Evolutionary conservation across 2,329 filamentous ascomycete genomes (phyloP).

Genomic region (Paracoccidioides brasiliensis): DNA sequence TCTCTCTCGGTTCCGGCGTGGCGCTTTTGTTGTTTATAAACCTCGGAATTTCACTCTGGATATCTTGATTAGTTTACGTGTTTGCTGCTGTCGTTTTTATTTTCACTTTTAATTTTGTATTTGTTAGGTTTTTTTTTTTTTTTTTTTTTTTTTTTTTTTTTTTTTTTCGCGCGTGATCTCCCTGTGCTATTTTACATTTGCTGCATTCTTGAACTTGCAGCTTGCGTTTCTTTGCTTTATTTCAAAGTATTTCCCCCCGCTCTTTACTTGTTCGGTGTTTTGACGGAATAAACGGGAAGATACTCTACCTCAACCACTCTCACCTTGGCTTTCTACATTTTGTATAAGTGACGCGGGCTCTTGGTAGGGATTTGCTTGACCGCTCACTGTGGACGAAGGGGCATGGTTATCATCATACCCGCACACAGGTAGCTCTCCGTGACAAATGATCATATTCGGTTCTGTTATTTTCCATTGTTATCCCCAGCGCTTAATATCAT

Average conservation of each 20-base stretch:
- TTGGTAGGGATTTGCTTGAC: too few species aligned
- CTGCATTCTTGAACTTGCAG: neutral
- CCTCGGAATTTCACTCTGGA: neutral
- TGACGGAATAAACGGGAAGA: neutral
- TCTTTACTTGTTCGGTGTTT: neutral
- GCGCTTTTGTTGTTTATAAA: conserved; percentile 1
- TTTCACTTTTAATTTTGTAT: neutral
- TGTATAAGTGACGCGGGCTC: too few species aligned
- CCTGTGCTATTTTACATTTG: neutral
- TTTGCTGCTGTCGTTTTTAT: neutral
- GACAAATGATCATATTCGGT: too few species aligned
- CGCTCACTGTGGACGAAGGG: too few species aligned
- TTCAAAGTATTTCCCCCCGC: neutral
- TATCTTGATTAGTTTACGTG: neutral
- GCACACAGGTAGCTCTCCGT: too few species aligned
- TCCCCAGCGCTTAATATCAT: too few species aligned
- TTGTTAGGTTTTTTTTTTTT: neutral
- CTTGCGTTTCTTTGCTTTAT: neutral
- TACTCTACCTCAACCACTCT: neutral
- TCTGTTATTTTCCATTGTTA: too few species aligned
- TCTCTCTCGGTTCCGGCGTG: neutral
- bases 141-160: too few species aligned
- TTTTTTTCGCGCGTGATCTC: too few species aligned
- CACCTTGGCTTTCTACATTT: too few species aligned
- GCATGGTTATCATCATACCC: too few species aligned